Conservation (phyloP, 306 rosid genomes). For the Cicer bijugum region DNA sequence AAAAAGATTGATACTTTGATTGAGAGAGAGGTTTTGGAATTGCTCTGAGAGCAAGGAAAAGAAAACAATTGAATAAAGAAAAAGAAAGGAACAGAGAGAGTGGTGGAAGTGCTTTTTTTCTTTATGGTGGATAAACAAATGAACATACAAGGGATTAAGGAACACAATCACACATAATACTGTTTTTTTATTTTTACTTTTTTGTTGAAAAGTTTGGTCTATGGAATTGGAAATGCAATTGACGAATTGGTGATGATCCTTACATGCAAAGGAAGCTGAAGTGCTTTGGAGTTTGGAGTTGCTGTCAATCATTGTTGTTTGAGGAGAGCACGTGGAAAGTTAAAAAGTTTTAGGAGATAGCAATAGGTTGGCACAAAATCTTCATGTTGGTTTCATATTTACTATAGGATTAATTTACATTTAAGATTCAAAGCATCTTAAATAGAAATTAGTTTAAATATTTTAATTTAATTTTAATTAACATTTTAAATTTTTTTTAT, state of each 20-base stretch:
- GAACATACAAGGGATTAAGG: constrained; percentile 16
- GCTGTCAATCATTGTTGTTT: constrained; percentile 42
- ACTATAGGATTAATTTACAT: no score
- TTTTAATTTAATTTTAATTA: no score
- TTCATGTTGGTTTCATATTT: not conserved
- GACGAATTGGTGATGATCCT: constrained; percentile 30
- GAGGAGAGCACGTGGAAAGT: constrained; percentile 39
- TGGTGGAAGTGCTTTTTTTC: constrained; percentile 44
- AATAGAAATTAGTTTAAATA: no score
- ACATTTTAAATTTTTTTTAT: no score
- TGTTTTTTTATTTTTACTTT: constrained; percentile 1
- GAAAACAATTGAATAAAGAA: constrained; percentile 31
- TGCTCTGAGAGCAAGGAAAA: constrained; percentile 71
- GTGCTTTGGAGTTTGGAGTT: constrained; percentile 34
- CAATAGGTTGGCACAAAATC: not conserved
- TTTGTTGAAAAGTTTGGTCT: constrained; percentile 34
- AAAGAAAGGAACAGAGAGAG: constrained; percentile 28
- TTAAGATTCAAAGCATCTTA: no score
- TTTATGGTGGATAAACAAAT: constrained; percentile 39
- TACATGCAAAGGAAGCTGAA: constrained; percentile 38
- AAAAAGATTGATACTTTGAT: constrained; percentile 70
- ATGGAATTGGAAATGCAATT: constrained; percentile 37
- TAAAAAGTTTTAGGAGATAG: not conserved
- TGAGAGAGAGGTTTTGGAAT: constrained; percentile 62
- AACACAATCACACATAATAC: constrained; percentile 7